Conservation (phyloP, 2,329 filamentous ascomycete species). For the Aspergillus pseudonomiae region DNA sequence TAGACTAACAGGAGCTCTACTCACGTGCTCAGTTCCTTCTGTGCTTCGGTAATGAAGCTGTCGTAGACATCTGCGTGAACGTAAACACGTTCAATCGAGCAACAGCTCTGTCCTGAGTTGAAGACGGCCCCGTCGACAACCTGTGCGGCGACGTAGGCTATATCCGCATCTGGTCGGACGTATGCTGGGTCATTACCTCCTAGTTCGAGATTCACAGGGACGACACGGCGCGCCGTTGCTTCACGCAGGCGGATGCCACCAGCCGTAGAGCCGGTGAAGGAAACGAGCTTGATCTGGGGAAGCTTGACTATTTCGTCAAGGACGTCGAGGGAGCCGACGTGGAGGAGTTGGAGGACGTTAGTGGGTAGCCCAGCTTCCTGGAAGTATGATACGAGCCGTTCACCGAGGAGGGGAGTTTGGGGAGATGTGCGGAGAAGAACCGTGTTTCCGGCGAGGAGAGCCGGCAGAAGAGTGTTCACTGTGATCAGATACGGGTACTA, state of each 20-base stretch:
- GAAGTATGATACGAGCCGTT: constrained; percentile 76
- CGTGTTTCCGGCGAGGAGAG: constrained; percentile 82
- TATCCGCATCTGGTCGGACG: constrained; percentile 77
- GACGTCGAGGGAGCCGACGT: constrained; percentile 73
- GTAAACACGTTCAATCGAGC: constrained; percentile 84
- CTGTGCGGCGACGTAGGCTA: constrained; percentile 85
- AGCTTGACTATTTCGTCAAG: constrained; percentile 78
- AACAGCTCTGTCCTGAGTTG: constrained; percentile 95
- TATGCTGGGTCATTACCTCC: constrained; percentile 94
- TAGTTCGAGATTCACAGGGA: constrained; percentile 83
- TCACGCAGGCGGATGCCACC: constrained; percentile 81
- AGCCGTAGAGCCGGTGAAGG: constrained; percentile 88
- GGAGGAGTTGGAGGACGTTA: constrained; percentile 84
- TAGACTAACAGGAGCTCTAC: not conserved
- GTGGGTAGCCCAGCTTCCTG: constrained; percentile 74
- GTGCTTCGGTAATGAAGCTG: constrained; percentile 75
- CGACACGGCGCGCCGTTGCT: constrained; percentile 77
- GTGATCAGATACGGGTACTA: constrained; percentile 92
- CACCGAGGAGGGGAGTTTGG: constrained; percentile 84
- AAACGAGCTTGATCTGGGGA: constrained; percentile 74
- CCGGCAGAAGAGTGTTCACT: constrained; percentile 84
- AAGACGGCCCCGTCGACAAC: constrained; percentile 90
- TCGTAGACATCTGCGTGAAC: constrained; percentile 83
- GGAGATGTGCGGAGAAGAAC: constrained; percentile 91
- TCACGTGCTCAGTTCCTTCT: constrained; percentile 71